These are phyloP conservation scores for Apiospora saccharicola DNA, from an alignment of 2,329 filamentous ascomycete species.

Conservation along the genomic window DNA sequence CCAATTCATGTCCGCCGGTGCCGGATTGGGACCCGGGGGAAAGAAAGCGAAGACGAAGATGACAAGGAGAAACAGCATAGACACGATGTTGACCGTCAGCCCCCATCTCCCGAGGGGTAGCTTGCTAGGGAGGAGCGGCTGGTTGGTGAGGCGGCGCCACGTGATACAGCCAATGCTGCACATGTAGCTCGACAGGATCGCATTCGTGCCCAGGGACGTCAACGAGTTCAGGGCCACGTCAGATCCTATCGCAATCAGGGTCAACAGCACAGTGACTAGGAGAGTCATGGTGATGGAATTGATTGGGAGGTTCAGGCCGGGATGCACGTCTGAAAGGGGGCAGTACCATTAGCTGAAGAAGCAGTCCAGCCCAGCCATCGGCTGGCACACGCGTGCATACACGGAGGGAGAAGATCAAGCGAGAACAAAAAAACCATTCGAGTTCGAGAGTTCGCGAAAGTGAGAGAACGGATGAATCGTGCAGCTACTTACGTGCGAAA, in stretches of 20 bases:
- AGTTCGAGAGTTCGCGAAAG: too few relatives aligned
- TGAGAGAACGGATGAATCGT: not conserved
- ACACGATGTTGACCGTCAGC: constrained; percentile 53
- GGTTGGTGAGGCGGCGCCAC: constrained; percentile 43
- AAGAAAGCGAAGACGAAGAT: constrained; percentile 65
- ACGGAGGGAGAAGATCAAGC: too few relatives aligned
- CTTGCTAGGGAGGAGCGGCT: constrained; percentile 43
- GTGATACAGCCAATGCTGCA: constrained; percentile 44
- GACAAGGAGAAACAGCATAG: constrained; percentile 57
- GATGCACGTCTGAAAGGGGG: constrained; percentile 31
- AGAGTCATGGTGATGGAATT: constrained; percentile 43
- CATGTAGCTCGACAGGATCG: constrained; percentile 44
- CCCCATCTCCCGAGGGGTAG: constrained; percentile 56
- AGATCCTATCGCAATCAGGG: constrained; percentile 46
- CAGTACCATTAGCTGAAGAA: not conserved
- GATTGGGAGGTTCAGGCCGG: constrained; percentile 41
- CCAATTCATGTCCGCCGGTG: not conserved
- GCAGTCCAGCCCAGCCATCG: not conserved
- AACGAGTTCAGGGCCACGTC: constrained; percentile 45
- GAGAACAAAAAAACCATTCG: too few relatives aligned
- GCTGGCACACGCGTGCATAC: too few relatives aligned
- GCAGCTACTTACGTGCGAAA: constrained; percentile 31
- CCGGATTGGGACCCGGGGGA: constrained; percentile 39
- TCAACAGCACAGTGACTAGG: constrained; percentile 41
- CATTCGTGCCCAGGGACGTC: constrained; percentile 43